Base-by-base conservation (phyloP, 306 rosid genomes). In the Bauhinia variegata region DNA sequence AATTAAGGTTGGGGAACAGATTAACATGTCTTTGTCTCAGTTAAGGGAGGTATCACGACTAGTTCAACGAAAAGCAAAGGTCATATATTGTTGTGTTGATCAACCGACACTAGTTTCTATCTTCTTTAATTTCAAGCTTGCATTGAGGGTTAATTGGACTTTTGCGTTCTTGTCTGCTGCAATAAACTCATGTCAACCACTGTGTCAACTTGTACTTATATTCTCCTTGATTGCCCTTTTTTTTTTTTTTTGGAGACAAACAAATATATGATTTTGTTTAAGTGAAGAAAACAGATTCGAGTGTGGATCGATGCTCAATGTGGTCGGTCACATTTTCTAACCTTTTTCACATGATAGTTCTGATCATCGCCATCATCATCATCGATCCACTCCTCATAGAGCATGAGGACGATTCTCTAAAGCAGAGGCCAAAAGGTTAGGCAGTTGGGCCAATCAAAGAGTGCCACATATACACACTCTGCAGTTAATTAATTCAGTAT, bases 301-400 rank as follows among this genome's bases (percentile, higher is more conserved):
- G 28, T 23, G 28, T 23, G 2, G 2, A 23, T 23, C 60, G 67
- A 56, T 44, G 47, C 75, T 76, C 53, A 46, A 64, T 63, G 69
- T 42, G 76, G 72, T 48, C 57, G 76, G 78, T 57, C 43, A 61
- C 39, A 46, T 74, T 75, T 75, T 71, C 34, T 64, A 72, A 52
- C 66, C 54, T 51, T 74, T 77, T 78, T 65, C 82, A 83, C 80
- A 75, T 57, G 68, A 68, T 51, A 50, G 11, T 52, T 47, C 44
- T 52, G 71, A 70, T 48, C 53, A 34, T 12, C 52, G n/a, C n/a
- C n/a, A n/a, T n/a, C n/a, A n/a, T n/a, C n/a, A n/a, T n/a, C n/a
- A n/a, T n/a, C n/a, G n/a, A 34, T n/a, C 73, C 28, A 23, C 28
- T 23, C 28, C 2, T 23, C n/a, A n/a, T 23, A 23, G 28, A 23